Base-by-base conservation (phyloP, 352 stramenopile species). In the Pythium myriotylum region DNA sequence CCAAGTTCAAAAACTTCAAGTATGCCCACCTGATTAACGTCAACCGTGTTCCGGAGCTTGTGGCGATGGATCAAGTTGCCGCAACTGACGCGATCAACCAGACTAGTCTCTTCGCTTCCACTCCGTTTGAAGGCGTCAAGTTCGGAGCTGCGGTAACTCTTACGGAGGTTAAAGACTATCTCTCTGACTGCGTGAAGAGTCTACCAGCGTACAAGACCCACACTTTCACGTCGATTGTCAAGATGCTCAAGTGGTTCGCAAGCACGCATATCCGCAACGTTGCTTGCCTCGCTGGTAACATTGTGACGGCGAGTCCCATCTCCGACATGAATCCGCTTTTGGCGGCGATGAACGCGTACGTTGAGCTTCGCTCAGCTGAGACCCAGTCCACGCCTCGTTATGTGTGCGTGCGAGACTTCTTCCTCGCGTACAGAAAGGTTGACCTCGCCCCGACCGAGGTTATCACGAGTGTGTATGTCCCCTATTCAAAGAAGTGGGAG, bases 261-360 rank as follows among this genome's bases (percentile, higher is more conserved):
- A 98, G 94, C 20, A 98, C 92, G 9, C 96, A 99, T 70, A 99
- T 99, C 65, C 80, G 96, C 27, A 99, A 99, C 67, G 95, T 98
- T 16, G 95, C 95, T 6, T 98, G 91, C 67, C 80, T 99, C 6
- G 96, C 88, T 27, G 96, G 96, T 4, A 99, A 99, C 68, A 78
- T 99, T 2, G 95, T 96, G n/a, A 99, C 95, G 6, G 96, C 96
- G 8, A 98, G 90, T 70, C 96, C 96, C 8, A 99, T 99, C 63
- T 98, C 89, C 19, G 96, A 99, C 68, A 98, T 99, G 94, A 99
- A 99, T 68, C 96, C 96, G 4, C 66, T 99, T 20, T 78, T 99
- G n/a, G 82, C 88, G 24, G 78, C 81, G 1, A 92, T 97, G 83
- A 84, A 88, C 70, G 76, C 82, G 52, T 86, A 79, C 20, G 73